phyloP scores from a whole-genome alignment of 768 basidiomycete genomes.

The Mrakia blollopis region DNA sequence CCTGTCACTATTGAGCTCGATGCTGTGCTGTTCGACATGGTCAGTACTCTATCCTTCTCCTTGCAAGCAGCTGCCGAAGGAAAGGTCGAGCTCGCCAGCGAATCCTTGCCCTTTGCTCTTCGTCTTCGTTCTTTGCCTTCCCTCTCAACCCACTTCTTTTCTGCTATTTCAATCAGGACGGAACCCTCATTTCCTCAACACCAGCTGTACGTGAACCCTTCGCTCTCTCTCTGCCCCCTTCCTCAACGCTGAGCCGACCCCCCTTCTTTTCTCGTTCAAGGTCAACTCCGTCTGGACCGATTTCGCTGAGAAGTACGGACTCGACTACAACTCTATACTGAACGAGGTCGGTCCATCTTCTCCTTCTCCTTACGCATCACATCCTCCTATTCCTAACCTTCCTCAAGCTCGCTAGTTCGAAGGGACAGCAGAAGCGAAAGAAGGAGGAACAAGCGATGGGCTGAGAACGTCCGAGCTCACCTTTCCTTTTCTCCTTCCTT shows the following conservation, averaged over 20 bases:
- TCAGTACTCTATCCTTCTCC: background rate
- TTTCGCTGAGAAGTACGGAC: constrained; percentile 22
- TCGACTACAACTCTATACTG: constrained; percentile 17
- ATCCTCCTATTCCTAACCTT: background rate
- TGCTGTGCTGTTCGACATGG: constrained; percentile 30
- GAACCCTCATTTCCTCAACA: background rate
- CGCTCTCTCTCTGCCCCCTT: too few species aligned
- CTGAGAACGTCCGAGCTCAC: constrained; percentile 1
- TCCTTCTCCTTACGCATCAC: background rate
- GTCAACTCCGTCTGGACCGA: constrained; percentile 24
- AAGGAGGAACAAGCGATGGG: background rate
- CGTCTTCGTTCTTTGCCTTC: too few species aligned
- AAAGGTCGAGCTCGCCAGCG: background rate
- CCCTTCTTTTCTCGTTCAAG: background rate
- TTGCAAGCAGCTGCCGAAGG: too few species aligned
- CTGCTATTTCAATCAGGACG: too few species aligned
- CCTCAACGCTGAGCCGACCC: too few species aligned
- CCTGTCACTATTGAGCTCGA: constrained; percentile 22
- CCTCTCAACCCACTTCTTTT: too few species aligned
- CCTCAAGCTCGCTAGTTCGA: background rate
- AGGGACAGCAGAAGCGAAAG: background rate
- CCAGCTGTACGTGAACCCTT: too few species aligned
- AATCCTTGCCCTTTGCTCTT: too few species aligned
- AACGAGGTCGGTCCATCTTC: constrained; percentile 3
- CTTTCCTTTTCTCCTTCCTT: background rate